Evolutionary conservation across 768 basidiomycete genomes (phyloP), one percentile per base, ranked within the genome.

Genomic region (Tulasnella sp.): DNA sequence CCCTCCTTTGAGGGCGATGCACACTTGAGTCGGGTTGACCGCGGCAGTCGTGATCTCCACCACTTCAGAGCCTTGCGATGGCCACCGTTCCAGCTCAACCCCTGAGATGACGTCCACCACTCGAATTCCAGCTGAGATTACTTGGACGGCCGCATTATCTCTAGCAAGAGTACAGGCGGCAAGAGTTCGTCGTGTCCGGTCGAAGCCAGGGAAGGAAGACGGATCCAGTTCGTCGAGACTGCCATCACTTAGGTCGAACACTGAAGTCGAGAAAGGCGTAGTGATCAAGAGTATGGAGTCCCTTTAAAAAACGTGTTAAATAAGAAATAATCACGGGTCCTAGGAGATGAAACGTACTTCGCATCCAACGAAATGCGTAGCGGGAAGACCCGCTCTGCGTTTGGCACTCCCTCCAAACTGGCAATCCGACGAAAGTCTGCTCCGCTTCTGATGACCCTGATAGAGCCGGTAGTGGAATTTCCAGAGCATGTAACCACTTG

Each of bases 401-500:
- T 80, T 0, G 81, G 78, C 62, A 94, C 75, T 0, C 89, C 89
- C 5, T 85, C 83, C 6, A 92, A 77, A 35, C 80, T 79, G 0
- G 88, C 89, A 12, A 86, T 76, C 76, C 90, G 89, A 71, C 86
- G 83, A 77, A 94, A 89, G 75, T 92, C 90, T 6, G 92, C 91
- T 1, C 94, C 94, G 71, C 88, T 91, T 74, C 91, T 84, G 22
- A 97, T 84, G 36, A 94, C 80, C 64, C 90, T 89, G 17, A 97
- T 76, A 11, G 89, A 88, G 1, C 95, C 94, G 2, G 87, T 86
- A 74, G 87, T 92, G 65, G 84, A 84, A 1, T 87, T 90, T 5
- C 95, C 95, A 3, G 92, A 95, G 76, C 91, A 92, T 1, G 93
- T 92, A 4, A 96, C 87, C 47, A 95, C 86, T 78, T 91, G 89